These are phyloP conservation scores for Thermothielavioides terrestris DNA, from an alignment of 495 filamentous ascomycete genomes.

Conservation along the genomic window DNA sequence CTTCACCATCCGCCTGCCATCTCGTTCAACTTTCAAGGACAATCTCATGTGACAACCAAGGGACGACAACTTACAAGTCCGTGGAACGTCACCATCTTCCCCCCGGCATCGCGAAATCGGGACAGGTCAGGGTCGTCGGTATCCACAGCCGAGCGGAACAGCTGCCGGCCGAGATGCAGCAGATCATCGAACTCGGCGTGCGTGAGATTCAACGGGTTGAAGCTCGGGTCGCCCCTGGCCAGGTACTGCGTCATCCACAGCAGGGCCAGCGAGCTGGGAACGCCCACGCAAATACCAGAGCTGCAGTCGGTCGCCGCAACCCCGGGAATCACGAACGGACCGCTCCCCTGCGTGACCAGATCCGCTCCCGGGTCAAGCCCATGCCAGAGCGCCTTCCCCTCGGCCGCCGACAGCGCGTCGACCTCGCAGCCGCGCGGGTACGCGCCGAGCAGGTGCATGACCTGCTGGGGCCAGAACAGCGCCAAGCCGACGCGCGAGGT, in stretches of 20 bases:
- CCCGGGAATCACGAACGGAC: background rate
- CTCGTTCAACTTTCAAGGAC: slow-evolving; percentile 12
- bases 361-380: slow-evolving; percentile 3
- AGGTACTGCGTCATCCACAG: slow-evolving; percentile 16
- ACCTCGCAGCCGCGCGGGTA: slow-evolving; percentile 28
- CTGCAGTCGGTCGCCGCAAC: slow-evolving; percentile 20
- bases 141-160: slow-evolving; percentile 13
- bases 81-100: slow-evolving; percentile 42
- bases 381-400: slow-evolving; percentile 25
- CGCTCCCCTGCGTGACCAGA: slow-evolving; percentile 14
- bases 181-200: slow-evolving; percentile 19
- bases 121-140: slow-evolving; percentile 33
- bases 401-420: slow-evolving; percentile 20
- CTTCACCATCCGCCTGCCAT: slow-evolving; percentile 14
- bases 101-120: slow-evolving; percentile 29
- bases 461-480: slow-evolving; percentile 29
- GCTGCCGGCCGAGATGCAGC: slow-evolving; percentile 17
- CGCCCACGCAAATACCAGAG: slow-evolving; percentile 7
- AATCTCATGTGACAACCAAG: background rate
- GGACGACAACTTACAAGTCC: slow-evolving; percentile 32
- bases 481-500: slow-evolving; percentile 16
- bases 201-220: slow-evolving; percentile 11
- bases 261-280: background rate
- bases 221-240: slow-evolving; percentile 16
- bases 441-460: slow-evolving; percentile 22